A percentile compares a stretch with the other conserved stretches of the same genome.
Conservation (phyloP, 202 grass and related monocot genomes). For the Bolboschoenoplectus hybrid region DNA sequence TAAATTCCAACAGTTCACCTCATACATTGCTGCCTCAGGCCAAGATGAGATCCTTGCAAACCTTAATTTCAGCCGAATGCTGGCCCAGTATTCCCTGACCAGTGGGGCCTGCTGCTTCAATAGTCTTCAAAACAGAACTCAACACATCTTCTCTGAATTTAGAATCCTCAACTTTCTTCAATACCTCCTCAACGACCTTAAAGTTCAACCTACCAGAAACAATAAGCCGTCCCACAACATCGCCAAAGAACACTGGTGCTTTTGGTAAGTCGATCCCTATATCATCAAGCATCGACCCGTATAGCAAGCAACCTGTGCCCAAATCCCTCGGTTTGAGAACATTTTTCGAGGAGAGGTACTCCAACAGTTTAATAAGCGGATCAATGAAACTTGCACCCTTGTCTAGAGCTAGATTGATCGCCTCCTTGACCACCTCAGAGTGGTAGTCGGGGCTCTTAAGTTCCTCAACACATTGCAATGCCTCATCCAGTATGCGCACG, state of each 20-base stretch:
- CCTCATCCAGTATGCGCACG: slow-evolving; percentile 82
- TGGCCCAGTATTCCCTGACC: slow-evolving; percentile 66
- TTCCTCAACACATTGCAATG: slow-evolving; percentile 91
- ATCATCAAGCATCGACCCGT: slow-evolving; percentile 78
- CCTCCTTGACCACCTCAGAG: slow-evolving; percentile 90
- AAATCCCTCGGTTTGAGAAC: slow-evolving; percentile 65
- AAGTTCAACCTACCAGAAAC: slow-evolving; percentile 60
- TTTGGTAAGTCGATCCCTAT: slow-evolving; percentile 93
- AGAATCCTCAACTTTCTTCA: slow-evolving; percentile 80
- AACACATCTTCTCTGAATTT: slow-evolving; percentile 60
- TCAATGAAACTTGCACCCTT: slow-evolving; percentile 74
- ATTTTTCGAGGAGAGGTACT: slow-evolving; percentile 70
- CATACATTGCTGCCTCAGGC: slow-evolving; percentile 39
- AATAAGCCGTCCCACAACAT: slow-evolving; percentile 66
- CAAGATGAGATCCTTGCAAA: slow-evolving; percentile 62
- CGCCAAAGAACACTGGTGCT: slow-evolving; percentile 77
- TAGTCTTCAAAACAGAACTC: slow-evolving; percentile 46
- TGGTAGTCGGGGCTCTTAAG: slow-evolving; percentile 68
- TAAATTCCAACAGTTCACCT: slow-evolving; percentile 37
- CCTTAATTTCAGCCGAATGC: slow-evolving; percentile 45
- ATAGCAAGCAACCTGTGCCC: slow-evolving; percentile 73
- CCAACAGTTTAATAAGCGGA: slow-evolving; percentile 69
- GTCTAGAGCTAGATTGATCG: slow-evolving; percentile 83
- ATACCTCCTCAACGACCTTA: slow-evolving; percentile 62
- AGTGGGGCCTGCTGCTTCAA: slow-evolving; percentile 52